Evolutionary conservation across 768 basidiomycete genomes (phyloP).

Genomic region (Leccinum fibrillosum): DNA sequence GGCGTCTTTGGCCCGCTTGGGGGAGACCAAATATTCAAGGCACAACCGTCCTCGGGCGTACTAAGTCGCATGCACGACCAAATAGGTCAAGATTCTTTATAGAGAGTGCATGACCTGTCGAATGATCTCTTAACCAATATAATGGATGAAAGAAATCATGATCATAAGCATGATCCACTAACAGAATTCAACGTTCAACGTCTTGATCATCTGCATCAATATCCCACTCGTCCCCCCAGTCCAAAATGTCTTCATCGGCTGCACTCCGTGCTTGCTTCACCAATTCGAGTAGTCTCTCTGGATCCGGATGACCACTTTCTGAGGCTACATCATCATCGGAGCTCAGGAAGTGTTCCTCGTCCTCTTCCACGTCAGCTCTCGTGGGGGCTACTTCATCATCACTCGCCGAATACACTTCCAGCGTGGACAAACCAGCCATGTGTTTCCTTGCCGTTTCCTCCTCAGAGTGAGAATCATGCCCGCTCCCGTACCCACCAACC

Average conservation of each 20-base stretch:
- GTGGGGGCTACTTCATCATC: slow-evolving; percentile 9
- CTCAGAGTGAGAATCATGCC: slow-evolving; percentile 37
- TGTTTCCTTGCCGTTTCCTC: slow-evolving; percentile 7
- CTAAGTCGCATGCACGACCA: neutral
- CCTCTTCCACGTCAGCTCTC: slow-evolving; percentile 14
- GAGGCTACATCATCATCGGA: slow-evolving; percentile 16
- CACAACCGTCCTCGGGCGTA: neutral
- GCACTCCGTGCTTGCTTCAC: slow-evolving; percentile 20
- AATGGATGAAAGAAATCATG: neutral
- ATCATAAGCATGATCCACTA: neutral
- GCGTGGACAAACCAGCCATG: slow-evolving; percentile 14
- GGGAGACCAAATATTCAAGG: neutral
- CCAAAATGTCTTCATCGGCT: slow-evolving; percentile 28
- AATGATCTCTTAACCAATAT: neutral
- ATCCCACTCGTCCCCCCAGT: slow-evolving; percentile 33
- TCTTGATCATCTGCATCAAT: slow-evolving; percentile 11
- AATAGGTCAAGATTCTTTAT: neutral
- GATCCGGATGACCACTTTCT: slow-evolving; percentile 15
- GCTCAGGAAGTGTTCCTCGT: slow-evolving; percentile 5
- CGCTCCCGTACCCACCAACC: slow-evolving; percentile 60
- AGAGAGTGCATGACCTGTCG: slow-evolving; percentile 1
- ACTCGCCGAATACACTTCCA: slow-evolving; percentile 25
- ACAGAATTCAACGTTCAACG: neutral
- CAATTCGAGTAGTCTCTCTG: slow-evolving; percentile 20
- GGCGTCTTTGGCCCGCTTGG: neutral